A percentile compares a stretch with the other conserved stretches of the same genome.
Evolutionary conservation across 1,284 basidiomycete species (phyloP).

Genomic region (Heliocybe sulcata): DNA sequence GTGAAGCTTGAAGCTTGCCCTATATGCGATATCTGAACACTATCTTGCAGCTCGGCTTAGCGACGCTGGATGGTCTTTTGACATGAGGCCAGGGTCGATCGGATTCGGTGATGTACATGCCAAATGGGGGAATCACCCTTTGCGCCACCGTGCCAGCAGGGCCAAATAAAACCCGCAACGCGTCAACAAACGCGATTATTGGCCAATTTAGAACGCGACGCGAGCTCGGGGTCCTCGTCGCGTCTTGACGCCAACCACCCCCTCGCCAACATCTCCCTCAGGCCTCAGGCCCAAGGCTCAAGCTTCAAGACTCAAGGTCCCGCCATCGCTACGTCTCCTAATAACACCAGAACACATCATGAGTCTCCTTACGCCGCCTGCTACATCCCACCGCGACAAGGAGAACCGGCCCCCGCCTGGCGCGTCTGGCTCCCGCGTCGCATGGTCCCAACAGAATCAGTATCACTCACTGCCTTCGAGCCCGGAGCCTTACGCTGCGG

Average conservation of each 20-base stretch:
- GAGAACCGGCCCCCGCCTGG: conserved; percentile 28
- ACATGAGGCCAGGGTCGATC: not conserved
- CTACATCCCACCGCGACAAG: conserved; percentile 48
- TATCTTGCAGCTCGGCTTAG: no score
- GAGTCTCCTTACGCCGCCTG: conserved; percentile 54
- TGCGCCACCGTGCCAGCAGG: not conserved
- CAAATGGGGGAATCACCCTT: not conserved
- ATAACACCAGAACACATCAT: no score
- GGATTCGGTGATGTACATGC: not conserved
- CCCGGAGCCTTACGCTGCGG: conserved; percentile 19
- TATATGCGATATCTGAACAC: no score
- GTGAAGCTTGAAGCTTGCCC: no score
- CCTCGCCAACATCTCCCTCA: no score
- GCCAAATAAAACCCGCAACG: not conserved
- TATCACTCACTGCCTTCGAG: conserved; percentile 40
- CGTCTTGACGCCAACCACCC: not conserved
- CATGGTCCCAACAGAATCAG: conserved; percentile 51
- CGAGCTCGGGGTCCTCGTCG: not conserved
- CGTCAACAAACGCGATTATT: not conserved
- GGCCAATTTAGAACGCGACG: not conserved
- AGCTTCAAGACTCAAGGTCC: no score
- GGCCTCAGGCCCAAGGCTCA: no score
- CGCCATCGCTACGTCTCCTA: not conserved
- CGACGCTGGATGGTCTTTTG: no score
- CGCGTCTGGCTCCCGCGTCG: conserved; percentile 35